A percentile compares a stretch with the other conserved stretches of the same genome.
Evolutionary conservation across 139 green algal species (phyloP).

Genomic region (Coelastrella sp.): DNA sequence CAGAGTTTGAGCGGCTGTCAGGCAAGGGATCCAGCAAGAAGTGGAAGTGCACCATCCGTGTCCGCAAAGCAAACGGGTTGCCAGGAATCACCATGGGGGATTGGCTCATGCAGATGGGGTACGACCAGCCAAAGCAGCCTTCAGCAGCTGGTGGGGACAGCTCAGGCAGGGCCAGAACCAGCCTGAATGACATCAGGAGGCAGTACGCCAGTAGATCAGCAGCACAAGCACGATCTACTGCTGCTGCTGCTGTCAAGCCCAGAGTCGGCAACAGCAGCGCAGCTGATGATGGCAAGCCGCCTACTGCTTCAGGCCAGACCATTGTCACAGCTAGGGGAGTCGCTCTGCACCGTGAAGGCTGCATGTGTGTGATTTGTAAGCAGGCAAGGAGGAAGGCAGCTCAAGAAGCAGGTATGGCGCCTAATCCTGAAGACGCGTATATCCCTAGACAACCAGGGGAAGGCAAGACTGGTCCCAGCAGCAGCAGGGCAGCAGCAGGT

Average conservation of each 20-base stretch:
- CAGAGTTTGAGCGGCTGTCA: conserved; percentile 86
- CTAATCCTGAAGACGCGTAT: conserved; percentile 29
- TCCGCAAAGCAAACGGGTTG: conserved; percentile 61
- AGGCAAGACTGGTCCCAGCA: background rate
- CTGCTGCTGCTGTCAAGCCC: background rate
- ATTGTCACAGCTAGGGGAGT: conserved; percentile 19
- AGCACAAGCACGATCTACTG: background rate
- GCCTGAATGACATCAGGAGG: conserved; percentile 38
- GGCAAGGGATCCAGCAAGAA: conserved; percentile 86
- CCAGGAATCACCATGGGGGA: conserved; percentile 79
- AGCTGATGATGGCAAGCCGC: background rate
- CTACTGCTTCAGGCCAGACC: background rate
- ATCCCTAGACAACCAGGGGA: background rate
- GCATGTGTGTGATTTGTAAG: conserved; percentile 89
- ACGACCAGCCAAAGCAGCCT: conserved; percentile 65
- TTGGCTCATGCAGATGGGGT: conserved; percentile 78
- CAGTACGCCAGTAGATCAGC: conserved; percentile 2
- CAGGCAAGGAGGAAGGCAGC: conserved; percentile 69
- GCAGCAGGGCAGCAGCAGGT: conserved; percentile 31
- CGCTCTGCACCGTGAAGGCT: conserved; percentile 70
- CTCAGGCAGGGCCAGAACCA: conserved; percentile 47
- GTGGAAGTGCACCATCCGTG: conserved; percentile 85
- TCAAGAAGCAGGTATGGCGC: background rate
- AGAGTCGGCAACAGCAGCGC: background rate
- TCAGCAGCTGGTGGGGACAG: background rate